These are phyloP conservation scores for Conticribra guillardii DNA, from an alignment of 108 stramenopile species.

Conservation along the genomic window DNA sequence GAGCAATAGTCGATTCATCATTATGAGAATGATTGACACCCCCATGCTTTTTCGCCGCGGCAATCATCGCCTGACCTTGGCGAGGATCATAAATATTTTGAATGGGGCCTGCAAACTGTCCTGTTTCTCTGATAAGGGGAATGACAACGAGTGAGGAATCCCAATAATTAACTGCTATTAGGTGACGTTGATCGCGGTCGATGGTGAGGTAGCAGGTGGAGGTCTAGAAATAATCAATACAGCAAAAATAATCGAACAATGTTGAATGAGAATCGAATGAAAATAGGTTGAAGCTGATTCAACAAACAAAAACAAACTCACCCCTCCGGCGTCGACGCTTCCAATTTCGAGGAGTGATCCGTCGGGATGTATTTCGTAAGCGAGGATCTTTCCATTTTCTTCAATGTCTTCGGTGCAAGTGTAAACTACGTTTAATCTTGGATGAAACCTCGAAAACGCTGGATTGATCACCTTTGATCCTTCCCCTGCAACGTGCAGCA, in stretches of 20 bases:
- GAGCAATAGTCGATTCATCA: conserved; percentile 78
- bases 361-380: conserved; percentile 68
- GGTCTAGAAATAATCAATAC: no score
- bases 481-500: conserved; percentile 82
- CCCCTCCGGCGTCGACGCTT: conserved; percentile 81
- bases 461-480: conserved; percentile 84
- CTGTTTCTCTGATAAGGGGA: conserved; percentile 73
- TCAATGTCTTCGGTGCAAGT: conserved; percentile 95
- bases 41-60: conserved; percentile 65
- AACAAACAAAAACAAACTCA: no score
- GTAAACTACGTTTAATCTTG: conserved; percentile 90
- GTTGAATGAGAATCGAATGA: no score
- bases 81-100: conserved; percentile 49
- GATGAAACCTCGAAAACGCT: conserved; percentile 93
- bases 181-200: conserved; percentile 71
- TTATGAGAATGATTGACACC: conserved; percentile 89
- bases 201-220: conserved; percentile 96
- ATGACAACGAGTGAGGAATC: conserved; percentile 88
- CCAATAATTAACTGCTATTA: conserved; percentile 96
- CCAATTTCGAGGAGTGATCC: conserved; percentile 71
- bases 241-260: no score
- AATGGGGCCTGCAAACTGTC: conserved; percentile 63
- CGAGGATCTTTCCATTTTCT: conserved; percentile 87
- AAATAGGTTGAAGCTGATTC: no score
- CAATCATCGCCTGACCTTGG: conserved; percentile 66